These are phyloP conservation scores for Tetrapisispora taiwanensis DNA, from an alignment of 805 yeast species.

Conservation along the genomic window DNA sequence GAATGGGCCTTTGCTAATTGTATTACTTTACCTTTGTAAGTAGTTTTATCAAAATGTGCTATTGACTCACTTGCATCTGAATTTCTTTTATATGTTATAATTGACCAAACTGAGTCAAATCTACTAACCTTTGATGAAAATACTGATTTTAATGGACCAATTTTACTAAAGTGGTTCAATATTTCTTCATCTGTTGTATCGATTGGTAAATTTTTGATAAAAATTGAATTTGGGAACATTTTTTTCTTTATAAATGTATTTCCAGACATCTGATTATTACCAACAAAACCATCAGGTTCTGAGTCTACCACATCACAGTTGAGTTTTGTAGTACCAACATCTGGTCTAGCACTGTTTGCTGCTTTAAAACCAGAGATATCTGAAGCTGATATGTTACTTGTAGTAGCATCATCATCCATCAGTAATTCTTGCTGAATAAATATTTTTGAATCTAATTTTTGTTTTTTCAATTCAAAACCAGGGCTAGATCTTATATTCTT, in stretches of 20 bases:
- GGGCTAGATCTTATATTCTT: constrained; percentile 25
- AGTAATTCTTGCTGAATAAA: constrained; percentile 19
- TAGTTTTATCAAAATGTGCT: constrained; percentile 21
- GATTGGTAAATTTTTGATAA: constrained; percentile 28
- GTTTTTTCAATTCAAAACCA: constrained; percentile 33
- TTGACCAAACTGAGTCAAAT: constrained; percentile 29
- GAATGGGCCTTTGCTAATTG: constrained; percentile 19
- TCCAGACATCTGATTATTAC: constrained; percentile 3
- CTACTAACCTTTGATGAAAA: constrained; percentile 22
- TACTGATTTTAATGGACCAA: constrained; percentile 30
- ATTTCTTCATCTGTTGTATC: constrained; percentile 24
- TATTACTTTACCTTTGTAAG: constrained; percentile 21
- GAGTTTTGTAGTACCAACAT: no score
- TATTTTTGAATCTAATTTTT: constrained; percentile 17
- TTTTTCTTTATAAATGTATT: constrained; percentile 4
- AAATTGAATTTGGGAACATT: constrained; percentile 28
- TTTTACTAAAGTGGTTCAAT: constrained; percentile 20
- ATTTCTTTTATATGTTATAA: constrained; percentile 34
- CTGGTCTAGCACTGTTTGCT: no score
- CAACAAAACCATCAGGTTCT: no score
- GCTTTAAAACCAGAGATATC: no score
- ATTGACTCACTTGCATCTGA: constrained; percentile 31
- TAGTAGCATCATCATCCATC: constrained; percentile 1
- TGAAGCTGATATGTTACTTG: no score
- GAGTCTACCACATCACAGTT: no score